Base-by-base conservation (phyloP, 495 filamentous ascomycete species). In the Corynascus novoguineensis region DNA sequence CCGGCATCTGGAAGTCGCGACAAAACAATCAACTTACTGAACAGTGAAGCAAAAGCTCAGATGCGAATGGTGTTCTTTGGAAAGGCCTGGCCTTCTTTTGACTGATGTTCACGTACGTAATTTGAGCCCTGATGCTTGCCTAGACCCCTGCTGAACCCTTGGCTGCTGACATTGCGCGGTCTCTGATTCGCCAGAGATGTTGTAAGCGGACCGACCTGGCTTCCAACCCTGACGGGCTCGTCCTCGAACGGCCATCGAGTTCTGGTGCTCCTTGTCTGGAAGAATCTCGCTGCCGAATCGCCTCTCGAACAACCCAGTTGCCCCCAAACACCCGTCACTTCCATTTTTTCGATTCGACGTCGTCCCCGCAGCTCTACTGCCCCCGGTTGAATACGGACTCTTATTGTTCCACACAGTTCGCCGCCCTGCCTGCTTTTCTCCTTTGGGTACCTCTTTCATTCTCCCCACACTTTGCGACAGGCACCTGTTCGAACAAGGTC, bases 101-200 rank as follows among this genome's bases (percentile, higher is more conserved):
- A 31, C 11, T 21, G 42, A n/a, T 31, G 17, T 28, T n/a, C 19
- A 35, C n/a, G n/a, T 14, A 53, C 38, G 38, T 53, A 53, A 53
- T 53, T 46, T 48, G 21, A 51, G 40, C 37, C 56, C 53, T 29
- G 37, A 49, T 51, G 46, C 41, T n/a, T 57, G 57, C 24, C 40
- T 25, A 28, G 41, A 24, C 28, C 50, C 57, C 61, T 25, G 44
- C 52, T 52, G 48, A 42, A 29, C 19, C 37, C 61, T 21, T 53
- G 57, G 50, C 62, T 69, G 67, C 67, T 69, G 67, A 69, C 67
- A 69, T 62, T 69, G 47, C 46, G 28, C 19, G 31, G 8, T 6
- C 29, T 46, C 5, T 64, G 57, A 68, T 69, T 69, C 40, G 67
- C 27, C 32, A 31, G 14, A 22, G 12, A 29, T 37, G 21, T 15